Evolutionary conservation across 2,329 filamentous ascomycete species (phyloP).

Genomic region (Epichloe amarillans): DNA sequence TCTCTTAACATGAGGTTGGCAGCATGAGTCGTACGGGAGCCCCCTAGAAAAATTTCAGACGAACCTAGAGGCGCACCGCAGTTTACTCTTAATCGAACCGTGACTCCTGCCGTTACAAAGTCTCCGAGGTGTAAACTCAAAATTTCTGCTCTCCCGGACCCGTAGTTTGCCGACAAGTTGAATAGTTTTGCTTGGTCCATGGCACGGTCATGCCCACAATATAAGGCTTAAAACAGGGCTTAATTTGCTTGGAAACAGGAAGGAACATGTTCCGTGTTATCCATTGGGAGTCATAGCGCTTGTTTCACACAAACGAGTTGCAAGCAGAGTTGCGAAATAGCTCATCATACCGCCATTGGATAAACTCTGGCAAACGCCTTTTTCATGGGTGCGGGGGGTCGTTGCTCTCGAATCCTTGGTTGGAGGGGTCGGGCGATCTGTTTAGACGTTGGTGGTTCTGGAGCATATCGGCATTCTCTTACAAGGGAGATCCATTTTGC

Average conservation of each 20-base stretch:
- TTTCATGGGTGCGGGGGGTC: not conserved
- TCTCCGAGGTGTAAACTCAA: not conserved
- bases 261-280: not conserved
- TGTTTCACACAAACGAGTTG: not conserved
- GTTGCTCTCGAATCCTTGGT: not conserved
- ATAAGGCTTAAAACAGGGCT: not conserved
- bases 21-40: too few species aligned
- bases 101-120: not conserved
- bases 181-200: not conserved
- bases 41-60: not conserved
- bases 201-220: not conserved
- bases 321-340: not conserved
- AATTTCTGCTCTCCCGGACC: not conserved
- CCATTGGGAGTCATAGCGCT: not conserved
- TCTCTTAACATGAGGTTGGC: not conserved
- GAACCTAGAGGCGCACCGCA: not conserved
- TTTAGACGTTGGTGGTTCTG: too few species aligned
- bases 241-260: not conserved
- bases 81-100: not conserved
- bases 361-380: not conserved
- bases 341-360: not conserved
- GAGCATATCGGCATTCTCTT: too few species aligned
- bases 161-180: not conserved
- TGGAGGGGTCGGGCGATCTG: too few species aligned
- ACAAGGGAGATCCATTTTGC: too few species aligned